phyloP scores from a whole-genome alignment of 2,329 filamentous ascomycete genomes.

The Aspergillus neotritici region DNA sequence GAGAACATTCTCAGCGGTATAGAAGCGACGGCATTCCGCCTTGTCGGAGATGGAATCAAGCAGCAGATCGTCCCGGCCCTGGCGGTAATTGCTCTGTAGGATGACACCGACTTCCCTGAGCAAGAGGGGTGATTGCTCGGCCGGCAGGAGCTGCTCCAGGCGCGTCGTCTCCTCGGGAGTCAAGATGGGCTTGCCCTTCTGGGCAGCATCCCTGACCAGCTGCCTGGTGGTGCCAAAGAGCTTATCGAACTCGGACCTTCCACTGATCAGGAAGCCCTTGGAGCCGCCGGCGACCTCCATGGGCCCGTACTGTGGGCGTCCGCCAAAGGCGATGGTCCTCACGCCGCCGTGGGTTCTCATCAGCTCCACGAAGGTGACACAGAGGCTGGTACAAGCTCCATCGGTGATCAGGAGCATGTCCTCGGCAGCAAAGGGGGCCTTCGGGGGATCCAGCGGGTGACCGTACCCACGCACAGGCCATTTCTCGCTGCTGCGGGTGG shows the following conservation, averaged over 20 bases:
- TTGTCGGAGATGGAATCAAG: constrained; percentile 58
- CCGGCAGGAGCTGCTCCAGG: constrained; percentile 2
- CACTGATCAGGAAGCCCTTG: constrained; percentile 45
- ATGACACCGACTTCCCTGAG: constrained; percentile 30
- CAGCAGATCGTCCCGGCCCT: constrained; percentile 42
- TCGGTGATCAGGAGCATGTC: constrained; percentile 45
- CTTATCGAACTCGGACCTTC: constrained; percentile 22
- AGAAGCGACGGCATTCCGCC: constrained; percentile 58
- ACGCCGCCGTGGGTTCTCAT: constrained; percentile 51
- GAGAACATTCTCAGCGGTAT: constrained; percentile 50
- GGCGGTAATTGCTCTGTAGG: constrained; percentile 42
- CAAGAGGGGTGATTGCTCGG: constrained; percentile 14
- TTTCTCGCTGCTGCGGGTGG: constrained; percentile 13
- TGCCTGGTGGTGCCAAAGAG: constrained; percentile 17
- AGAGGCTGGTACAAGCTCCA: constrained; percentile 56
- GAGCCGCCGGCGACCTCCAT: constrained; percentile 64
- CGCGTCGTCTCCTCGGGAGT: not conserved
- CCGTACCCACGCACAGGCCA: constrained; percentile 25
- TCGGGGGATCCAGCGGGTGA: constrained; percentile 11
- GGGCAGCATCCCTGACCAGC: constrained; percentile 10
- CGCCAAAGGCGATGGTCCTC: constrained; percentile 55
- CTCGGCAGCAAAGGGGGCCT: constrained; percentile 24
- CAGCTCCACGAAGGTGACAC: constrained; percentile 53
- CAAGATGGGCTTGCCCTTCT: constrained; percentile 15
- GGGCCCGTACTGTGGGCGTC: constrained; percentile 48